A percentile compares a stretch with the other conserved stretches of the same genome.
These are phyloP conservation scores for Brettanomyces naardenensis DNA, from an alignment of 805 yeast genomes.

Conservation along the genomic window DNA sequence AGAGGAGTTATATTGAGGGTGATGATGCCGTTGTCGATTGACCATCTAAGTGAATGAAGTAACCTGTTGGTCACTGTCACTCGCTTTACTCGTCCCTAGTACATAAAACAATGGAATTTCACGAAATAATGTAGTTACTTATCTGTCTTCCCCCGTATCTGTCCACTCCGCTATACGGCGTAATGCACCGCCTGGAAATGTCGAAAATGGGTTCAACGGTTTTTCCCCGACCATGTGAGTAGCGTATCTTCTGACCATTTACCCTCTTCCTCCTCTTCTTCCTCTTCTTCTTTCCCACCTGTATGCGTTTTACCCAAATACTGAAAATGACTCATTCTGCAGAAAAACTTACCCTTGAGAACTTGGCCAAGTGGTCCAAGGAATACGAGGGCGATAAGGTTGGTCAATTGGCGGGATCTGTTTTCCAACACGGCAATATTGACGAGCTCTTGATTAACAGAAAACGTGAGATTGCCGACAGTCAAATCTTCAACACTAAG, in stretches of 20 bases:
- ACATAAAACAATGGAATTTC: no score
- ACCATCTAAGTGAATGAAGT: no score
- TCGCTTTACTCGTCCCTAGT: no score
- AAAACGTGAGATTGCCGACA: conserved; percentile 21
- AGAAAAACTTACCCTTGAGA: conserved; percentile 5
- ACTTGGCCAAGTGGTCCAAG: conserved; percentile 20
- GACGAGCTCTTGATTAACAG: conserved; percentile 32
- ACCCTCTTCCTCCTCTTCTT: neutral
- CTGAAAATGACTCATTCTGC: conserved; percentile 2
- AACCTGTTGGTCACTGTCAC: no score
- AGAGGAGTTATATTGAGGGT: no score
- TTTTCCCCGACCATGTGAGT: no score
- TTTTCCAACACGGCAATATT: conserved; percentile 28
- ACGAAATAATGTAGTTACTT: no score
- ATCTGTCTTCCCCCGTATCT: no score
- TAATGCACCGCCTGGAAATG: no score
- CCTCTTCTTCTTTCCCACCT: neutral
- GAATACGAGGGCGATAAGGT: conserved; percentile 20
- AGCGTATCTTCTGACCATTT: neutral
- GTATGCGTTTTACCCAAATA: neutral
- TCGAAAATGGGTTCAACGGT: no score
- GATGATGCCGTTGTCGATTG: no score
- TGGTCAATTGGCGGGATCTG: conserved; percentile 26
- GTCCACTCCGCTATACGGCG: no score
- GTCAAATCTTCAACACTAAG: conserved; percentile 33